Conservation (phyloP, 306 rosid species). For the Lablab purpureus region DNA sequence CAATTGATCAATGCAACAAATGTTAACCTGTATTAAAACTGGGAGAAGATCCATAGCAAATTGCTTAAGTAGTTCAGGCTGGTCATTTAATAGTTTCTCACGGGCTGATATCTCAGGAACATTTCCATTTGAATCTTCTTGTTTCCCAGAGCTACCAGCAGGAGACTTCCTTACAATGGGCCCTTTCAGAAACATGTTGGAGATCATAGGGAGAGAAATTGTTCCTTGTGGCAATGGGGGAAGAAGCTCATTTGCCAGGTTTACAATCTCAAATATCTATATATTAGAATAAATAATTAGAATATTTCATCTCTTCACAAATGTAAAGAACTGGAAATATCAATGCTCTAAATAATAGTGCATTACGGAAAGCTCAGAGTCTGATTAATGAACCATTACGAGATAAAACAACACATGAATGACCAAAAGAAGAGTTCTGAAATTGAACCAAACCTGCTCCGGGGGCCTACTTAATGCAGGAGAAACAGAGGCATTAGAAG, state of each 20-base stretch:
- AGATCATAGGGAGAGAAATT: slow-evolving; percentile 77
- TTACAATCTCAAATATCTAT: slow-evolving; percentile 96
- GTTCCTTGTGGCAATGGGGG: slow-evolving; percentile 97
- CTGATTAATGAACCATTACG: slow-evolving; percentile 11
- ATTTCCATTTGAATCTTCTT: slow-evolving; percentile 76
- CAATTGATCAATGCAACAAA: slow-evolving; percentile 32
- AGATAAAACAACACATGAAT: slow-evolving; percentile 19
- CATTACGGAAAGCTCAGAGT: neutral
- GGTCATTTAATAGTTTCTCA: slow-evolving; percentile 89
- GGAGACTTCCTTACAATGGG: slow-evolving; percentile 71
- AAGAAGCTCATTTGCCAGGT: slow-evolving; percentile 94
- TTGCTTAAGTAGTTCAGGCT: slow-evolving; percentile 90
- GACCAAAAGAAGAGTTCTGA: neutral
- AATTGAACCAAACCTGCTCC: slow-evolving; percentile 73
- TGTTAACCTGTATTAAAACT: slow-evolving; percentile 79
- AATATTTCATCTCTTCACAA: neutral
- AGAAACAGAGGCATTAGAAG: slow-evolving; percentile 79
- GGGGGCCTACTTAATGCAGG: slow-evolving; percentile 93
- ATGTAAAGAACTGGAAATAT: neutral
- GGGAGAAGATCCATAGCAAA: slow-evolving; percentile 97
- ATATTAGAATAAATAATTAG: slow-evolving; percentile 23
- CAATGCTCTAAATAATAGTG: slow-evolving; percentile 26
- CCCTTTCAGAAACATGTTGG: slow-evolving; percentile 79
- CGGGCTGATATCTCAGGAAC: slow-evolving; percentile 81
- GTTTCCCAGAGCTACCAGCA: slow-evolving; percentile 76